Conservation (phyloP, 2,329 filamentous ascomycete genomes). For the Cladosporium velox region DNA sequence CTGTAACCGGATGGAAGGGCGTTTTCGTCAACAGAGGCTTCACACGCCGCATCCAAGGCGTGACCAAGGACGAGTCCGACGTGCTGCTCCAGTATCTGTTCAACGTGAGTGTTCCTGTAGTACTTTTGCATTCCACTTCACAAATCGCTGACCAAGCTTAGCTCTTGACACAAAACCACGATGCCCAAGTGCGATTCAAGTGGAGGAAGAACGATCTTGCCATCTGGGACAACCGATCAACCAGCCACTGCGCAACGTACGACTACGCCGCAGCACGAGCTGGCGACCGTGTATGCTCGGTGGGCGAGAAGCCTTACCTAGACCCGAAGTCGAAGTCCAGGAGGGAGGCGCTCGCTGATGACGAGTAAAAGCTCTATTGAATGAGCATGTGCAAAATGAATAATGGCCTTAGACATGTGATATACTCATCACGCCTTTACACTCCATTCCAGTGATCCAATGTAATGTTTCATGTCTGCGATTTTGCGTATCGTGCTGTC, state of each 20-base stretch:
- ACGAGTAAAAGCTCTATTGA: not conserved
- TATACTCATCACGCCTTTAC: not conserved
- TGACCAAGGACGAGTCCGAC: constrained; percentile 86
- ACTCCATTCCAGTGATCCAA: not conserved
- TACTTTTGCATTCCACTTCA: constrained; percentile 53
- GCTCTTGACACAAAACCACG: constrained; percentile 52
- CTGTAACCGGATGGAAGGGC: constrained; percentile 65
- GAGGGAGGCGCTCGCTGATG: constrained; percentile 10
- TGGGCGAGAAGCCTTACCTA: constrained; percentile 58
- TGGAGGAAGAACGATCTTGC: constrained; percentile 55
- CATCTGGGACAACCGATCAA: constrained; percentile 68
- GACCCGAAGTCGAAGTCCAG: constrained; percentile 55
- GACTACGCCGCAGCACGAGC: constrained; percentile 59
- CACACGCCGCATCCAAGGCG: constrained; percentile 57
- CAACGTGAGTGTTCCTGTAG: constrained; percentile 66
- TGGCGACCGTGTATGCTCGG: constrained; percentile 56
- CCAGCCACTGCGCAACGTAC: constrained; percentile 62
- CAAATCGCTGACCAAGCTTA: constrained; percentile 45
- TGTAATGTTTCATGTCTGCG: not conserved
- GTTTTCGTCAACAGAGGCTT: constrained; percentile 50
- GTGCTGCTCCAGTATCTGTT: constrained; percentile 74
- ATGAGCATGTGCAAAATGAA: not conserved
- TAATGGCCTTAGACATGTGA: not conserved
- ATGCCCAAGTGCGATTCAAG: constrained; percentile 52
- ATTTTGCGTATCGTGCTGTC: not conserved